Evolutionary conservation across 2,329 filamentous ascomycete species (phyloP).

Genomic region (Penicillium oxalicum): DNA sequence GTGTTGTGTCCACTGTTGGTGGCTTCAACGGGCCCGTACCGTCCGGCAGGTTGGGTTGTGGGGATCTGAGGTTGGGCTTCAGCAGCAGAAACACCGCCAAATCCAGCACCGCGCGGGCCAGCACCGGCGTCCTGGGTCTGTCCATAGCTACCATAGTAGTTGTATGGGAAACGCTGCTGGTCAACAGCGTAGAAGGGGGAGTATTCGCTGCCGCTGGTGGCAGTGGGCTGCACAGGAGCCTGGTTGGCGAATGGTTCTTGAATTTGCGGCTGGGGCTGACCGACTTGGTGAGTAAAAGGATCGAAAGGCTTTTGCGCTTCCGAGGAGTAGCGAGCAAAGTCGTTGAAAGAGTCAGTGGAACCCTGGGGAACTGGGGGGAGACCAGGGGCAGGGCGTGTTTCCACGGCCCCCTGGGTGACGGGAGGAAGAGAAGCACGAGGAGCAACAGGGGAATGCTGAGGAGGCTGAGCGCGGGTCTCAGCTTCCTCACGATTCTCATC

Average conservation of each 20-base stretch:
- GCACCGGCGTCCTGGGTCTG: constrained; percentile 68
- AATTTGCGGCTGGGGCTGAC: constrained; percentile 55
- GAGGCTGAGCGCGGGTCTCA: constrained; percentile 88
- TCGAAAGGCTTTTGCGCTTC: constrained; percentile 75
- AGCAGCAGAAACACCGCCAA: constrained; percentile 55
- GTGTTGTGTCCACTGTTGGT: constrained; percentile 88
- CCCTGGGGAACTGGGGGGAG: constrained; percentile 56
- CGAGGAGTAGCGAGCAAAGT: constrained; percentile 52
- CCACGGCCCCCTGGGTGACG: constrained; percentile 36
- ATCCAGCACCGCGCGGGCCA: constrained; percentile 70
- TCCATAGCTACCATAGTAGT: constrained; percentile 60
- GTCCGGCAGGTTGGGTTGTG: constrained; percentile 69
- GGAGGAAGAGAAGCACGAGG: constrained; percentile 85
- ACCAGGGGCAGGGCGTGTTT: constrained; percentile 54
- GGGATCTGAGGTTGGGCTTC: constrained; percentile 56
- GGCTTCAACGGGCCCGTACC: constrained; percentile 61
- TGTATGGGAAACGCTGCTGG: constrained; percentile 67
- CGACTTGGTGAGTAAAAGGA: constrained; percentile 72
- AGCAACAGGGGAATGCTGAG: constrained; percentile 82
- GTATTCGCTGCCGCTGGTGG: constrained; percentile 63
- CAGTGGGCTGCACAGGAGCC: constrained; percentile 53
- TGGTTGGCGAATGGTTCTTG: constrained; percentile 53
- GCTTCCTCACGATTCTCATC: constrained; percentile 93
- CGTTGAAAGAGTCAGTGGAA: constrained; percentile 44
- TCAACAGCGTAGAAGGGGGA: constrained; percentile 79